phyloP scores from a whole-genome alignment of 495 filamentous ascomycete species.

The Tuber melanosporum region DNA sequence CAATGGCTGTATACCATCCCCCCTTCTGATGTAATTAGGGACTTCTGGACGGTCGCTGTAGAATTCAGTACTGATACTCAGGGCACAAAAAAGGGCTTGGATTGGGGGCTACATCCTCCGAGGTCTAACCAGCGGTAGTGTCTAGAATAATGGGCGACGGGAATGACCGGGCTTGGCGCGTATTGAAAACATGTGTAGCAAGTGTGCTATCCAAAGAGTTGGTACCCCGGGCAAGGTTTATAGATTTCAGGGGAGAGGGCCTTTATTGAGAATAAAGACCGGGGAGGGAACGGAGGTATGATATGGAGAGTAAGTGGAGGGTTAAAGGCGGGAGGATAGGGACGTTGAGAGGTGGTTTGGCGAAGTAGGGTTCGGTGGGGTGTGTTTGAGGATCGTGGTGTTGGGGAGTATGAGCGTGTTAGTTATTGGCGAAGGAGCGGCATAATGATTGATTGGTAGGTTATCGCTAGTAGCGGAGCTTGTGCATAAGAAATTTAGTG shows the following conservation, averaged over 20 bases:
- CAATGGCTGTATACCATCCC: constrained; percentile 64
- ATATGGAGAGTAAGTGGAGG: constrained; percentile 42
- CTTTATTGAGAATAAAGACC: constrained; percentile 43
- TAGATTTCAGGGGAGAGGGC: constrained; percentile 59
- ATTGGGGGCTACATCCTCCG: constrained; percentile 54
- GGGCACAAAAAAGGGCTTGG: constrained; percentile 53
- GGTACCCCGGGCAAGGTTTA: constrained; percentile 70
- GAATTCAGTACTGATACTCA: constrained; percentile 65
- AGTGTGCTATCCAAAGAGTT: constrained; percentile 65
- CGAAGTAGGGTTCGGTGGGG: constrained; percentile 63
- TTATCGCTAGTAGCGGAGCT: background rate
- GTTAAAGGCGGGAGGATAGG: constrained; percentile 58
- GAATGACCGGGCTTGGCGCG: constrained; percentile 64
- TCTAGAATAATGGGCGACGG: constrained; percentile 51
- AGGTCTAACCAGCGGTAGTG: constrained; percentile 40
- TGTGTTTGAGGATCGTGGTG: constrained; percentile 70
- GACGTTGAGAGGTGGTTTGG: constrained; percentile 63
- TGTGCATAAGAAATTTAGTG: background rate
- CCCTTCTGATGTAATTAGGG: constrained; percentile 66
- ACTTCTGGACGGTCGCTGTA: constrained; percentile 63
- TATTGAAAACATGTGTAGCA: constrained; percentile 59
- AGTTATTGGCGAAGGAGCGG: constrained; percentile 48
- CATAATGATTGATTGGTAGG: background rate
- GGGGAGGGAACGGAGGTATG: constrained; percentile 35
- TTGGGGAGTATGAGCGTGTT: constrained; percentile 64